Conservation (phyloP, 129 eudicot genomes). For the Mikania micrantha region DNA sequence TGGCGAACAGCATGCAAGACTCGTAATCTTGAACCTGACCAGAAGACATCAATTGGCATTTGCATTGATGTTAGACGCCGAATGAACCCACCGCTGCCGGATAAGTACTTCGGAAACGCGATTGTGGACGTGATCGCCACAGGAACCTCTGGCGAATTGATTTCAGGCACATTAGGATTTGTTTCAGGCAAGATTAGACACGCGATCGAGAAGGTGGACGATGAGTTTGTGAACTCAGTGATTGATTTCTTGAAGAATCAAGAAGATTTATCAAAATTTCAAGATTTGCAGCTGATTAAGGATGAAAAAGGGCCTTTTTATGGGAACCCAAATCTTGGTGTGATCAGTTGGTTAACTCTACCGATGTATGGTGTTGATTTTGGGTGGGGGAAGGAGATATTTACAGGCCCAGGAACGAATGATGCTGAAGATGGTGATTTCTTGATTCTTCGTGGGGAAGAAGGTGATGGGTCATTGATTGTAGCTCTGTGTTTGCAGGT, state of each 20-base stretch:
- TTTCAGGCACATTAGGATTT: conserved; percentile 34
- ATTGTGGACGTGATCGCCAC: conserved; percentile 40
- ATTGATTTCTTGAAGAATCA: conserved; percentile 47
- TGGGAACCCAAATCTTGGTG: conserved; percentile 46
- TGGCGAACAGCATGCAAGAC: conserved; percentile 56
- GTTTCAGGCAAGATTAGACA: conserved; percentile 38
- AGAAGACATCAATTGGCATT: conserved; percentile 27
- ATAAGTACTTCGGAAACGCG: conserved; percentile 59
- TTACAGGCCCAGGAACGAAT: conserved; percentile 28
- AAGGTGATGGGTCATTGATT: conserved; percentile 26
- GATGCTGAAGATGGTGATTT: conserved; percentile 36
- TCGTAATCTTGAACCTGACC: conserved; percentile 33
- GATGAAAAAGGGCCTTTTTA: conserved; percentile 25
- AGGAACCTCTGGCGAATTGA: conserved; percentile 34
- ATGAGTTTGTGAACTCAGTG: conserved; percentile 35
- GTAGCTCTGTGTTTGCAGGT: conserved; percentile 31
- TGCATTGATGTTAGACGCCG: conserved; percentile 35
- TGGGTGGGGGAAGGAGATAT: conserved; percentile 51
- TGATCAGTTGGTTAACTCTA: conserved; percentile 45
- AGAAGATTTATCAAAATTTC: conserved; percentile 37
- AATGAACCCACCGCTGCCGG: conserved; percentile 49
- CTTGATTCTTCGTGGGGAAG: conserved; percentile 29
- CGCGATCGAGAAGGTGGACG: conserved; percentile 30
- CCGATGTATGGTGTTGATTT: conserved; percentile 45
- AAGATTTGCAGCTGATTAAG: conserved; percentile 27